Evolutionary conservation across 345 rosid genomes (phyloP), one percentile per base, ranked within the genome.

Genomic region (Erodium maritimum): DNA sequence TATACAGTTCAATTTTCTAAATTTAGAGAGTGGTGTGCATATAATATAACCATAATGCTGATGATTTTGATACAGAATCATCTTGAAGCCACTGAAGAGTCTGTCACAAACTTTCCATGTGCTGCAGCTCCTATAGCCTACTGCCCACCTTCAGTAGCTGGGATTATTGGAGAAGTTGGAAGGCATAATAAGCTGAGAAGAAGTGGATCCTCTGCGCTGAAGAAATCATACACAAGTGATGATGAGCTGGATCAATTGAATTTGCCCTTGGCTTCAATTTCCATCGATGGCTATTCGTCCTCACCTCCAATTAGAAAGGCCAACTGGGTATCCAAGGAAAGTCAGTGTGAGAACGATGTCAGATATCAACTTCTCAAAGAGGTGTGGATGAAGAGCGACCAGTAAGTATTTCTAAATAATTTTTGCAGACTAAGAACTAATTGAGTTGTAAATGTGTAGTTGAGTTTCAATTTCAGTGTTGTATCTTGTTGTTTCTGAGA

Each of bases 171-270:
- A 66, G 79, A 82, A 59, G 65, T 60, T 54, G 73, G 76, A 61
- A 68, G 46, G 65, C 61, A 70, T 60, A 69, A 80, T 54, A 77
- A 75, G 65, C 71, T 78, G 61, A 76, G 72, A 53, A 79, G 86
- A 70, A 81, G 83, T 60, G 74, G 88, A 19, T 83, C 96, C 9
- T 77, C 79, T 5, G 73, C 80, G 57, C 65, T 90, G 9, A 76
- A 70, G 63, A 86, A 86, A 72, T 72, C 85, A 10, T 75, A 85
- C 71, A 82, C 86, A 42, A 93, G 95, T 12, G 94, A 86, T 29
- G 96, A 84, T 4, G 95, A 88, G 73, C 94, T 93, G 2, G 87
- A 88, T 65, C 90, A 91, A 62, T 66, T 91, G 70, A 79, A 73
- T 57, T 83, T 82, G 54, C 93, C 93, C 10, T 69, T 80, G 73